These are phyloP conservation scores for Crithidia brevicula DNA, from an alignment of 208 protist genomes.

Conservation along the genomic window DNA sequence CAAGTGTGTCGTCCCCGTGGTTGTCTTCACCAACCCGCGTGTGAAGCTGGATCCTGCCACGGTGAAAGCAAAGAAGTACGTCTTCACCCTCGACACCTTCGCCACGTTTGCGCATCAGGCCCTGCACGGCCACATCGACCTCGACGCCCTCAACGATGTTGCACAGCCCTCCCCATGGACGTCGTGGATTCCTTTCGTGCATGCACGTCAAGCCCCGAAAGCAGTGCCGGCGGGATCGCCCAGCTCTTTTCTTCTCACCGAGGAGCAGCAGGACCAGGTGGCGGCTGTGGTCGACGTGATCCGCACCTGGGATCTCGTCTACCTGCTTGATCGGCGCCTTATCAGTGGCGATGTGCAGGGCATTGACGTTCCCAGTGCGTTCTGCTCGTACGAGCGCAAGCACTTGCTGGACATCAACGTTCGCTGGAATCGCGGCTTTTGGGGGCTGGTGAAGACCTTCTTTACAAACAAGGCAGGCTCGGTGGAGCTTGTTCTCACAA, in stretches of 20 bases:
- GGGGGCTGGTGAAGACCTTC: conserved; percentile 54
- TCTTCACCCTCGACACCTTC: conserved; percentile 79
- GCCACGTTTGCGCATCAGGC: conserved; percentile 53
- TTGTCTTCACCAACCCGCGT: conserved; percentile 84
- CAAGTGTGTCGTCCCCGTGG: conserved; percentile 70
- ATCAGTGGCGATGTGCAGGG: conserved; percentile 71
- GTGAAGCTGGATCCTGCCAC: conserved; percentile 79
- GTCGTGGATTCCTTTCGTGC: conserved; percentile 10
- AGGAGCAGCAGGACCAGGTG: conserved; percentile 44
- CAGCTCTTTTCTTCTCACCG: conserved; percentile 26
- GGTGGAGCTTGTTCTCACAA: conserved; percentile 64
- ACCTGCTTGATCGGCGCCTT: conserved; percentile 69
- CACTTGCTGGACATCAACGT: conserved; percentile 74
- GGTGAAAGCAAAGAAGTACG: conserved; percentile 61
- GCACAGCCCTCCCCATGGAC: conserved; percentile 11
- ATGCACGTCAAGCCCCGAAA: neutral
- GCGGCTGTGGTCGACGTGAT: conserved; percentile 59
- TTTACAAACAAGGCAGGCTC: conserved; percentile 53
- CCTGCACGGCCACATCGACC: conserved; percentile 39
- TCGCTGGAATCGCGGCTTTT: conserved; percentile 58
- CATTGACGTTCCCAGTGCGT: conserved; percentile 53
- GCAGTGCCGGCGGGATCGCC: neutral
- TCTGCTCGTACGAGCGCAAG: conserved; percentile 67
- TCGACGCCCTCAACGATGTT: conserved; percentile 34
- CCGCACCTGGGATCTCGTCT: conserved; percentile 89